phyloP scores from a whole-genome alignment of 192 early-diverging fungal genomes.

The Backusella parvicylindrica region DNA sequence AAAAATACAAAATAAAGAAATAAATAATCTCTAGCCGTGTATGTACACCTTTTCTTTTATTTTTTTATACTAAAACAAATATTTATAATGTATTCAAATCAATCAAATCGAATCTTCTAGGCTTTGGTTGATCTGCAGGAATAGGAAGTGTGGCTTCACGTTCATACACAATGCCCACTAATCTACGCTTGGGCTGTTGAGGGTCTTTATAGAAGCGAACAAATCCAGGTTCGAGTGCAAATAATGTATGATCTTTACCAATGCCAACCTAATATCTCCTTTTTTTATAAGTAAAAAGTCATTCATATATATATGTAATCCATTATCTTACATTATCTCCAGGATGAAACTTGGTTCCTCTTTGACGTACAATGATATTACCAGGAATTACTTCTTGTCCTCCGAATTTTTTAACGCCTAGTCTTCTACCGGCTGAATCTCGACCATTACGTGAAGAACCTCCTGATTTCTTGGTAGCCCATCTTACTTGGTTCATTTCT shows the following conservation, averaged over 20 bases:
- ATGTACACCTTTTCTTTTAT: background rate
- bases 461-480: conserved; percentile 73
- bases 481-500: conserved; percentile 55
- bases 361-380: conserved; percentile 79
- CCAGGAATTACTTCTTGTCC: conserved; percentile 70
- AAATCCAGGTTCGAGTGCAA: conserved; percentile 65
- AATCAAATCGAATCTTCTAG: conserved; percentile 66
- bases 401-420: conserved; percentile 76
- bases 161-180: conserved; percentile 62
- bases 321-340: conserved; percentile 65
- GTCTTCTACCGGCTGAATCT: conserved; percentile 73
- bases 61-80: background rate
- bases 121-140: conserved; percentile 56
- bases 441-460: conserved; percentile 77
- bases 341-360: conserved; percentile 75
- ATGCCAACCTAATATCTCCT: conserved; percentile 59
- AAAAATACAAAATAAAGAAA: no score
- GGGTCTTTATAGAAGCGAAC: conserved; percentile 74
- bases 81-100: conserved; percentile 43
- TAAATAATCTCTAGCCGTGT: no score
- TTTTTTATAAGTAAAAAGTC: background rate
- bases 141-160: conserved; percentile 63
- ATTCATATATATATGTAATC: background rate
- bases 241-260: conserved; percentile 79
- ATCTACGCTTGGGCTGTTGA: conserved; percentile 57